phyloP scores from a whole-genome alignment of 306 rosid genomes.

The Cicer chorassanicum region DNA sequence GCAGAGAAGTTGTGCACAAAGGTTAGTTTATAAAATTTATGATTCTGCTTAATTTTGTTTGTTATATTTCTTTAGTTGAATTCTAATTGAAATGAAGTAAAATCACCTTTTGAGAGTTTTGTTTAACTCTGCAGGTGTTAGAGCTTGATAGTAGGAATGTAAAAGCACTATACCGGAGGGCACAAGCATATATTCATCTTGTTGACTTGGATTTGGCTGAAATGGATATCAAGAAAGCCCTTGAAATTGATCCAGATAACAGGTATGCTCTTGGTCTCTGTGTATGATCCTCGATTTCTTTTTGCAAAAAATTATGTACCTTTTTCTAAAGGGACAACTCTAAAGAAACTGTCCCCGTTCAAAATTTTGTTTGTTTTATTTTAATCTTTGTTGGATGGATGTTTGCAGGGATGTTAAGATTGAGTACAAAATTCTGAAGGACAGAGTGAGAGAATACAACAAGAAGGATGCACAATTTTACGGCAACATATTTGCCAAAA shows the following conservation, averaged over 20 bases:
- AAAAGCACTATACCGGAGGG: constrained; percentile 92
- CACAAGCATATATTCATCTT: constrained; percentile 79
- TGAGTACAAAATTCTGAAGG: constrained; percentile 81
- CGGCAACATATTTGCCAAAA: constrained; percentile 82
- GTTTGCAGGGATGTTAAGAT: constrained; percentile 76
- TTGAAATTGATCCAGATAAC: constrained; percentile 86
- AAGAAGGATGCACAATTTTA: constrained; percentile 85
- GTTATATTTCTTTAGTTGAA: background rate
- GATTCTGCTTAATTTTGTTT: background rate
- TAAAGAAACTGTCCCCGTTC: background rate
- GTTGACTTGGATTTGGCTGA: constrained; percentile 92
- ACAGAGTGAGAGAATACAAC: constrained; percentile 77
- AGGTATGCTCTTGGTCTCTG: constrained; percentile 49
- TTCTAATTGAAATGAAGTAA: background rate
- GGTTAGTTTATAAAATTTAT: constrained; percentile 46
- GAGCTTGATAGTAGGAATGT: constrained; percentile 80
- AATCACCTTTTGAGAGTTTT: constrained; percentile 14
- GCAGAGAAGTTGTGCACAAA: constrained; percentile 80
- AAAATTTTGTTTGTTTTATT: background rate
- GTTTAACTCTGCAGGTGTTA: constrained; percentile 56
- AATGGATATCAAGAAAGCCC: constrained; percentile 89
- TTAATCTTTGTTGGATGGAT: constrained; percentile 1
- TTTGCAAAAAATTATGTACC: background rate
- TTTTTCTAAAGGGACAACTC: background rate
- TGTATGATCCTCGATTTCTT: background rate